Evolutionary conservation across 78 protist genomes (phyloP).

Genomic region (Dictyostelium intermedium): DNA sequence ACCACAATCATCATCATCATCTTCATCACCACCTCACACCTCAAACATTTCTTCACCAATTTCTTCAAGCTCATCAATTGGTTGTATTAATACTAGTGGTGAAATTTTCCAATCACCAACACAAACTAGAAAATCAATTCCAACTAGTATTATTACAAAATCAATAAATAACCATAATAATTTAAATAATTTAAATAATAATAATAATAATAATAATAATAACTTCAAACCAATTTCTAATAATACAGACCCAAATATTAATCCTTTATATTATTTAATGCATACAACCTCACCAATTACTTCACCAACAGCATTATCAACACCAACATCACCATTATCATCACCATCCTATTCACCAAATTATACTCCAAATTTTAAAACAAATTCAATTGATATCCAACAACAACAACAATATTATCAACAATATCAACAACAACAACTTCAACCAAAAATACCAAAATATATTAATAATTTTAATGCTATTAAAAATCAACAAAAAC

Average conservation of each 20-base stretch:
- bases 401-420: slow-evolving; percentile 8
- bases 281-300: slow-evolving; percentile 3
- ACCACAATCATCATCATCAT: neutral
- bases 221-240: neutral
- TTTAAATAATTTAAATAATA: slow-evolving; percentile 5
- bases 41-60: neutral
- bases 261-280: slow-evolving; percentile 5
- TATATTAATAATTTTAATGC: neutral
- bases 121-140: neutral
- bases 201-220: neutral
- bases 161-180: neutral
- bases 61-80: neutral
- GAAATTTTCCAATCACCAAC: neutral
- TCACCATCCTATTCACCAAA: neutral
- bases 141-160: neutral
- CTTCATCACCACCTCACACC: neutral
- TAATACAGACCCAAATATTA: neutral
- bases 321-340: neutral
- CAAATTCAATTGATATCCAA: neutral
- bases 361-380: neutral
- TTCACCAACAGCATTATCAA: neutral
- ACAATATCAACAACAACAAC: slow-evolving; percentile 24
- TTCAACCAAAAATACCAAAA: neutral
- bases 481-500: neutral
- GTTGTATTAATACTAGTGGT: neutral